phyloP scores from a whole-genome alignment of 768 basidiomycete species.

The Agaricus subrufescens region DNA sequence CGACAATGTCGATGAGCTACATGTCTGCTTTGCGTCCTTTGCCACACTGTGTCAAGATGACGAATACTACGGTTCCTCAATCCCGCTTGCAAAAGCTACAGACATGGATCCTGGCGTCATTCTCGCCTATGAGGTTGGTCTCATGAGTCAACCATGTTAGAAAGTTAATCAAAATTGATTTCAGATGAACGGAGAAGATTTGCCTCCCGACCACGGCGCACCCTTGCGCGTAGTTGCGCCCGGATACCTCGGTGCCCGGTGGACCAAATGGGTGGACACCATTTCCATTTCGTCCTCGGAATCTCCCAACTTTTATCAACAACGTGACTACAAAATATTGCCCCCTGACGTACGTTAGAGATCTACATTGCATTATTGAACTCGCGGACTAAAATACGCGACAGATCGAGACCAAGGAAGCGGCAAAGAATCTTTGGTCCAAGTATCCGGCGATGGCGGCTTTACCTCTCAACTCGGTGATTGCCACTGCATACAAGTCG shows the following conservation, averaged over 20 bases:
- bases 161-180: neutral
- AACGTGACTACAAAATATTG: slow-evolving; percentile 65
- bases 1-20: slow-evolving; percentile 23
- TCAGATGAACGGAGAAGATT: slow-evolving; percentile 61
- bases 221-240: slow-evolving; percentile 67
- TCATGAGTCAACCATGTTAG: neutral
- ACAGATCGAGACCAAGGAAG: slow-evolving; percentile 43
- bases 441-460: slow-evolving; percentile 55
- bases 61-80: slow-evolving; percentile 58
- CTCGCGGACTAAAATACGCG: neutral
- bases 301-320: slow-evolving; percentile 68
- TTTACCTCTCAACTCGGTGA: slow-evolving; percentile 59
- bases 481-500: slow-evolving; percentile 35
- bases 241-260: slow-evolving; percentile 63
- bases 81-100: slow-evolving; percentile 49
- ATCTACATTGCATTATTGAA: neutral
- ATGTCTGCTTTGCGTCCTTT: slow-evolving; percentile 59
- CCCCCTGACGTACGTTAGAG: slow-evolving; percentile 39
- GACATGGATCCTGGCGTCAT: slow-evolving; percentile 45
- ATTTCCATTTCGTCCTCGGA: slow-evolving; percentile 50
- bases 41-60: slow-evolving; percentile 61
- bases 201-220: slow-evolving; percentile 59
- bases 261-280: slow-evolving; percentile 74
- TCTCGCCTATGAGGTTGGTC: slow-evolving; percentile 54
- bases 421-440: slow-evolving; percentile 42